Percentiles rank a stretch among this genome's conserved stretches.
Conservation (phyloP, 73 alveolate genomes). For the Paraurostyla sp. region DNA sequence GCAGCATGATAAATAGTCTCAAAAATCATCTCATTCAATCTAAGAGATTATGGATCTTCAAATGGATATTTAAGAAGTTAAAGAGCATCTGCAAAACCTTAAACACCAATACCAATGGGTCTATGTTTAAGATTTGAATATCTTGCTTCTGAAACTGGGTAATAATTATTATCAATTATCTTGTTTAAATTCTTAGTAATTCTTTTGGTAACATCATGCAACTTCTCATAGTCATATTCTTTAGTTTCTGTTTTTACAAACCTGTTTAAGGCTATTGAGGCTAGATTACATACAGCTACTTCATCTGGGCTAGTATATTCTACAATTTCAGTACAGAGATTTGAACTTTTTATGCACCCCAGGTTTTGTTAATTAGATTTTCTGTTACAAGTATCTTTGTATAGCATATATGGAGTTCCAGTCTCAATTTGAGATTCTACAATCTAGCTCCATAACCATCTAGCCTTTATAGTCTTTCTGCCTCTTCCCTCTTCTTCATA, state of each 20-base stretch:
- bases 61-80: slow-evolving; percentile 86
- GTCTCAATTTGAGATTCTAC: slow-evolving; percentile 91
- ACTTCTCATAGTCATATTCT: slow-evolving; percentile 88
- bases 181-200: slow-evolving; percentile 72
- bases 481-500: slow-evolving; percentile 86
- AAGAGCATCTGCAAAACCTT: slow-evolving; percentile 95
- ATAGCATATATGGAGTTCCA: slow-evolving; percentile 93
- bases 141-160: slow-evolving; percentile 78
- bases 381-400: slow-evolving; percentile 88
- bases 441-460: slow-evolving; percentile 85
- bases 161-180: slow-evolving; percentile 57
- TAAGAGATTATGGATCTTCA: slow-evolving; percentile 83
- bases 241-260: slow-evolving; percentile 75
- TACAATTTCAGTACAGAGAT: slow-evolving; percentile 93
- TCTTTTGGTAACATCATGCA: slow-evolving; percentile 76
- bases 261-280: slow-evolving; percentile 86
- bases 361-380: slow-evolving; percentile 91
- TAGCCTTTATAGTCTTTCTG: slow-evolving; percentile 86
- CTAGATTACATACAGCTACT: slow-evolving; percentile 95
- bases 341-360: slow-evolving; percentile 91
- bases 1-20: slow-evolving; percentile 95
- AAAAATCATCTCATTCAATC: slow-evolving; percentile 82
- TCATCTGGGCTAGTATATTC: slow-evolving; percentile 93
- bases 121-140: slow-evolving; percentile 91
- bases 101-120: slow-evolving; percentile 95